Evolutionary conservation across 2,329 filamentous ascomycete species (phyloP).

Genomic region (Trichoderma gracile): DNA sequence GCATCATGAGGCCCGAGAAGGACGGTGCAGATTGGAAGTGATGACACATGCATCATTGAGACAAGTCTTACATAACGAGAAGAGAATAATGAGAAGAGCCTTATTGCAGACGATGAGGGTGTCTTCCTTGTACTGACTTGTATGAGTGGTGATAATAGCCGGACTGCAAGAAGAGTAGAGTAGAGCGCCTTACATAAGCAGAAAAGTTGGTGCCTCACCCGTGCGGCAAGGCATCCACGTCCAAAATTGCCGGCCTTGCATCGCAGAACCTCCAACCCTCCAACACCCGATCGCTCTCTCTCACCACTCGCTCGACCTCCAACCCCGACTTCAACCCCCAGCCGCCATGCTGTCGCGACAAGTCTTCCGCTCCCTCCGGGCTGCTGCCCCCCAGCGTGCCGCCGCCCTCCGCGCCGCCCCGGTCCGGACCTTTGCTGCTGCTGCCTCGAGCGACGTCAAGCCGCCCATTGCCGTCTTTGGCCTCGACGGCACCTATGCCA

Average conservation of each 20-base stretch:
- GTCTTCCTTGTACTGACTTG: too few relatives aligned
- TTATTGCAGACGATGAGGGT: neutral
- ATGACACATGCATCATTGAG: slow-evolving; percentile 9
- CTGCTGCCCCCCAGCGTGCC: slow-evolving; percentile 62
- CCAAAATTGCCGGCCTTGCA: slow-evolving; percentile 46
- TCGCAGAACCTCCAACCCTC: slow-evolving; percentile 35
- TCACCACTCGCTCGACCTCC: slow-evolving; percentile 31
- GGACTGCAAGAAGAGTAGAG: neutral
- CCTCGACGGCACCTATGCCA: slow-evolving; percentile 96
- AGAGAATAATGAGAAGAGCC: slow-evolving; percentile 8
- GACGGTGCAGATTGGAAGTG: slow-evolving; percentile 6
- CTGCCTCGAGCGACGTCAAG: slow-evolving; percentile 67
- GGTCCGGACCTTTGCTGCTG: slow-evolving; percentile 78
- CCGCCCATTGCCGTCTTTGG: slow-evolving; percentile 91
- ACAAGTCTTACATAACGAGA: neutral
- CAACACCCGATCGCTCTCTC: slow-evolving; percentile 37
- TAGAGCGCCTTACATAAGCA: slow-evolving; percentile 35
- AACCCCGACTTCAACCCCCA: slow-evolving; percentile 29
- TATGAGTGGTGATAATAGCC: neutral
- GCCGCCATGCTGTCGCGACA: slow-evolving; percentile 61
- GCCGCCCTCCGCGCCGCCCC: slow-evolving; percentile 47
- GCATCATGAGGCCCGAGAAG: neutral
- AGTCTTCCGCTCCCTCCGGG: slow-evolving; percentile 57
- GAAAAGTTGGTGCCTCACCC: slow-evolving; percentile 42
- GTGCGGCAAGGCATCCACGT: slow-evolving; percentile 42